A percentile compares a stretch with the other conserved stretches of the same genome.
These are phyloP conservation scores for Rhynchosporium secalis DNA, from an alignment of 2,329 filamentous ascomycete species.

Conservation along the genomic window DNA sequence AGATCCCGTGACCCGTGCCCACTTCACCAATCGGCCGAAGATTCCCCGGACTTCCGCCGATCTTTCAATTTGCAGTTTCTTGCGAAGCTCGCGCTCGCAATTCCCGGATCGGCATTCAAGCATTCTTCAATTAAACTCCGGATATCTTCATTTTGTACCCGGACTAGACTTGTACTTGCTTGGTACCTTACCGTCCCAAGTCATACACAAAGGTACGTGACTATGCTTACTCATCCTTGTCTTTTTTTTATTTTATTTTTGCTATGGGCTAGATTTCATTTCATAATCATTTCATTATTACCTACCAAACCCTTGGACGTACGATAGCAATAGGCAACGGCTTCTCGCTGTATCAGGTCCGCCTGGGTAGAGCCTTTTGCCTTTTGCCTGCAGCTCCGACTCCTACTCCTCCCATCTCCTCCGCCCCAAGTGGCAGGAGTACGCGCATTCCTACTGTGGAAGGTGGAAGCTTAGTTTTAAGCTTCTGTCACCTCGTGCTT, in stretches of 20 bases:
- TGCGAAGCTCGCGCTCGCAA: slow-evolving; percentile 1
- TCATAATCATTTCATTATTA: background rate
- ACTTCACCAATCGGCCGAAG: background rate
- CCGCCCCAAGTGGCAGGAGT: slow-evolving; percentile 13
- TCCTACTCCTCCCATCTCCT: background rate
- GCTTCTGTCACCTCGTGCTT: slow-evolving; percentile 37
- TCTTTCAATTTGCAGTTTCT: background rate
- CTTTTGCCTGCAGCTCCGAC: background rate
- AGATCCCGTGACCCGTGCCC: background rate
- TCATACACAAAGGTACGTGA: too few relatives aligned
- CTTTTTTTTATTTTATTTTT: background rate
- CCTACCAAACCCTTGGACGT: background rate
- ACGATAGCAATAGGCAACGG: background rate
- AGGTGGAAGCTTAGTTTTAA: slow-evolving; percentile 29
- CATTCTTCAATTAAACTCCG: background rate
- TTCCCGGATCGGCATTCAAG: background rate
- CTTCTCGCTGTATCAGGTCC: slow-evolving; percentile 11
- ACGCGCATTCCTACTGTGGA: slow-evolving; percentile 18
- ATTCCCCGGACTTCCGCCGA: slow-evolving; percentile 5
- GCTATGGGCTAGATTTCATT: background rate
- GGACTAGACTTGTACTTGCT: background rate
- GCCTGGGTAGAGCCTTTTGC: slow-evolving; percentile 1
- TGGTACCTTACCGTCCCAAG: background rate
- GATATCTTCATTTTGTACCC: slow-evolving; percentile 7
- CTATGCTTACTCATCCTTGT: background rate